These are phyloP conservation scores for Narthecium ossifragum DNA, from an alignment of 106 monocot species.

Conservation along the genomic window DNA sequence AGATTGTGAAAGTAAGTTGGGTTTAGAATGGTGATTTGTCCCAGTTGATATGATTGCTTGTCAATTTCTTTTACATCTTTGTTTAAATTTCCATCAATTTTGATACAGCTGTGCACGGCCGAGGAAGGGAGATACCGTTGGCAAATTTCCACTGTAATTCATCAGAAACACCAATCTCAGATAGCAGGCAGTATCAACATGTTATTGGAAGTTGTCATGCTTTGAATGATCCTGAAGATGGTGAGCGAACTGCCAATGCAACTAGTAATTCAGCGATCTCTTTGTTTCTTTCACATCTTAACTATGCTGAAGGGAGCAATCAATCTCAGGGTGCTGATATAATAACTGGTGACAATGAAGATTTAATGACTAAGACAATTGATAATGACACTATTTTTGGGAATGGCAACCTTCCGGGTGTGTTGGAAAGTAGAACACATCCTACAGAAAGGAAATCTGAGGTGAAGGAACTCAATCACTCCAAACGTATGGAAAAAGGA, in stretches of 20 bases:
- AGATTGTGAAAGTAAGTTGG: constrained; percentile 27
- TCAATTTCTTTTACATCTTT: no score
- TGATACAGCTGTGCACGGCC: constrained; percentile 31
- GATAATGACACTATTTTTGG: constrained; percentile 21
- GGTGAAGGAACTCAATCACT: constrained; percentile 8
- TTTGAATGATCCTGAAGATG: constrained; percentile 10
- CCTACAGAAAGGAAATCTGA: constrained; percentile 11
- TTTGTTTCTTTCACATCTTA: constrained; percentile 69
- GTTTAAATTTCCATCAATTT: no score
- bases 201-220: constrained; percentile 10
- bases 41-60: no score
- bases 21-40: background rate
- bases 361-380: constrained; percentile 9
- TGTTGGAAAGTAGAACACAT: constrained; percentile 9
- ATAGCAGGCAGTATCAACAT: constrained; percentile 9
- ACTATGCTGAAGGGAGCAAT: constrained; percentile 34
- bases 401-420: constrained; percentile 16
- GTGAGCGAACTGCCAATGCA: constrained; percentile 20
- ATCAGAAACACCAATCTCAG: constrained; percentile 12
- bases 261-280: constrained; percentile 57
- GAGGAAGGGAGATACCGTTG: constrained; percentile 17
- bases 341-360: constrained; percentile 19
- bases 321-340: constrained; percentile 24
- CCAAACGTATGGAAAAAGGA: constrained; percentile 7
- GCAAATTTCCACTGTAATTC: constrained; percentile 10